A percentile compares a stretch with the other conserved stretches of the same genome.
Evolutionary conservation across 805 yeast genomes (phyloP).

Genomic region (Candida montana): DNA sequence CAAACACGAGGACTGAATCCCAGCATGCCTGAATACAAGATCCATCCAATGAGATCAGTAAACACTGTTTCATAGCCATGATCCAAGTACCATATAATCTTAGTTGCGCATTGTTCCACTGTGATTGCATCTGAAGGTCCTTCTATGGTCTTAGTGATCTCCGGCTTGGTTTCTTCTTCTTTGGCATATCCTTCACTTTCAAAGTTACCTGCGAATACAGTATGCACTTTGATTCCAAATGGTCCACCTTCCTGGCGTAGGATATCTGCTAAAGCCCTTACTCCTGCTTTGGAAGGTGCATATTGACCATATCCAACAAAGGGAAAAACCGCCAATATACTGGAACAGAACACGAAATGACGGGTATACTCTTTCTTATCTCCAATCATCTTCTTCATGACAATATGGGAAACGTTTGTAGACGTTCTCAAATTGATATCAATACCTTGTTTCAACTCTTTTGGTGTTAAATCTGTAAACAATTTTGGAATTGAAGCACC

Average conservation of each 20-base stretch:
- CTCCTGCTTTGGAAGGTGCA: constrained; percentile 83
- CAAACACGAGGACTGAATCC: constrained; percentile 67
- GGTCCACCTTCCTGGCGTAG: constrained; percentile 77
- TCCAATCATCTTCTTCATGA: constrained; percentile 37
- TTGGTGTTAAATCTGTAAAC: constrained; percentile 58
- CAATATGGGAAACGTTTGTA: constrained; percentile 62
- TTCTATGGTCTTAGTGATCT: constrained; percentile 74
- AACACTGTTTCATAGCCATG: constrained; percentile 67
- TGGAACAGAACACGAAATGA: constrained; percentile 61
- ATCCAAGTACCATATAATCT: constrained; percentile 49
- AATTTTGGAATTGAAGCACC: constrained; percentile 80
- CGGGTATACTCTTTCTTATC: constrained; percentile 29
- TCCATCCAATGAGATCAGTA: constrained; percentile 85
- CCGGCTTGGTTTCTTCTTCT: constrained; percentile 83
- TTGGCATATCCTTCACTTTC: constrained; percentile 78
- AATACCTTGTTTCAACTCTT: constrained; percentile 58
- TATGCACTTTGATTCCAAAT: constrained; percentile 61
- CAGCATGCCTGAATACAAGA: constrained; percentile 57
- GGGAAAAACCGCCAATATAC: constrained; percentile 78
- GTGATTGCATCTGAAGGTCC: constrained; percentile 74
- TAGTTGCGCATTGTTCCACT: constrained; percentile 59
- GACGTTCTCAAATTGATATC: constrained; percentile 70
- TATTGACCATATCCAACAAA: constrained; percentile 90
- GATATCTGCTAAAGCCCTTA: constrained; percentile 67
- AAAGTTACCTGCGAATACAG: constrained; percentile 86